Base-by-base conservation (phyloP, 495 filamentous ascomycete species). In the Amphirosellinia nigrospora region DNA sequence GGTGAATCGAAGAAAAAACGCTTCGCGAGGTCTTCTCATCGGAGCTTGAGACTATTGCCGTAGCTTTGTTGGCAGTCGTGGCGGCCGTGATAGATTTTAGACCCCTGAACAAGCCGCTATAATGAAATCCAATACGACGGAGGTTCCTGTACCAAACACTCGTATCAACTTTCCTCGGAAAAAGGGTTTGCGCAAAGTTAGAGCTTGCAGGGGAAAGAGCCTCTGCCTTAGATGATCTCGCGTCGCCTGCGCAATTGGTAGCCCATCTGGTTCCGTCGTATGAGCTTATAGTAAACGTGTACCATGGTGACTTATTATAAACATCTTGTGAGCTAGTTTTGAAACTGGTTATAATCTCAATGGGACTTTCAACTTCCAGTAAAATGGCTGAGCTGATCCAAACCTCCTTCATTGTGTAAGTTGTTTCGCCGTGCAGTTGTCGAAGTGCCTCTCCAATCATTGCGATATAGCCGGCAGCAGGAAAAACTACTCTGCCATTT, bases 391-490 rank as follows among this genome's bases (percentile, higher is more conserved):
- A 71, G 4, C 76, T 81, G n/a, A 63, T 63, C 5, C 41, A 26
- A 6, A 65, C 48, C 56, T 68, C 65, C 30, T 66, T 69, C 1
- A 36, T 74, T 32, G 38, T 68, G 34, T 50, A 74, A 28, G 79
- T 75, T 52, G 66, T 72, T 65, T 80, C 79, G 19, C 72, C 72
- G 16, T 71, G 75, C 67, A 83, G 66, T 59, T 86, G 84, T 16
- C 76, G 70, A 13, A 81, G 74, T 2, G 84, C 83, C 60, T 84
- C 83, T 5, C 79, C 80, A 28, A 79, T 82, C 78, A 85, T 84
- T 9, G 78, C 77, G n/a, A 85, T 72, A 66, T 79, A 86, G 2
- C 78, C 84, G 4, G 84, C 79, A 38, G 72, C 79, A 0, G 85
- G 85, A 50, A 85, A 87, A 16, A 86, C 73, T 8, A 84, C 67